Conservation (phyloP, 75 land plant species). For the Cunninghamia lanceolata region DNA sequence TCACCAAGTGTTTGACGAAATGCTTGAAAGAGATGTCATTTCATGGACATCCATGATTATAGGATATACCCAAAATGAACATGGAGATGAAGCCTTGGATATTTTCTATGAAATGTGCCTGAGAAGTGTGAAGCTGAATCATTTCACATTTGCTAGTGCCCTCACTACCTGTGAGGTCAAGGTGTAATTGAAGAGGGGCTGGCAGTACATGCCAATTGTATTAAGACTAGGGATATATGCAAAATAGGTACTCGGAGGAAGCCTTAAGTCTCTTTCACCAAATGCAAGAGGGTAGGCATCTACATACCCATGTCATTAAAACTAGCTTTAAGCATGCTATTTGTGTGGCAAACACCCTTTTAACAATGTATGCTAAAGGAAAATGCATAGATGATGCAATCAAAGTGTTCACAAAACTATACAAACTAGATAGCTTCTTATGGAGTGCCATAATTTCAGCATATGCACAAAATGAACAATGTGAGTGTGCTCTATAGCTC, state of each 20-base stretch:
- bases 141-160: slow-evolving; percentile 10
- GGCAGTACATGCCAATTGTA: slow-evolving; percentile 33
- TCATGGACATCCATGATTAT: slow-evolving; percentile 22
- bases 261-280: slow-evolving; percentile 53
- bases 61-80: slow-evolving; percentile 20
- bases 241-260: slow-evolving; percentile 33
- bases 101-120: slow-evolving; percentile 1
- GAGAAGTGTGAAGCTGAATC: background rate
- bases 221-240: slow-evolving; percentile 33
- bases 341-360: slow-evolving; percentile 48
- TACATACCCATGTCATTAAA: slow-evolving; percentile 53
- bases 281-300: slow-evolving; percentile 14
- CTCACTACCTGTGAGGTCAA: slow-evolving; percentile 9
- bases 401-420: slow-evolving; percentile 39
- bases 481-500: too few species aligned
- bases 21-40: slow-evolving; percentile 16
- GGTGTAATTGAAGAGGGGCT: too few species aligned
- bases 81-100: slow-evolving; percentile 21
- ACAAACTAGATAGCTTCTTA: slow-evolving; percentile 42
- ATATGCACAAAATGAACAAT: too few species aligned
- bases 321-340: slow-evolving; percentile 30
- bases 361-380: slow-evolving; percentile 51
- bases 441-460: too few species aligned
- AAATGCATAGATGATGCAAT: slow-evolving; percentile 32
- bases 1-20: slow-evolving; percentile 16